Evolutionary conservation across 208 protist genomes (phyloP).

Genomic region (Tetramitus jugosus): DNA sequence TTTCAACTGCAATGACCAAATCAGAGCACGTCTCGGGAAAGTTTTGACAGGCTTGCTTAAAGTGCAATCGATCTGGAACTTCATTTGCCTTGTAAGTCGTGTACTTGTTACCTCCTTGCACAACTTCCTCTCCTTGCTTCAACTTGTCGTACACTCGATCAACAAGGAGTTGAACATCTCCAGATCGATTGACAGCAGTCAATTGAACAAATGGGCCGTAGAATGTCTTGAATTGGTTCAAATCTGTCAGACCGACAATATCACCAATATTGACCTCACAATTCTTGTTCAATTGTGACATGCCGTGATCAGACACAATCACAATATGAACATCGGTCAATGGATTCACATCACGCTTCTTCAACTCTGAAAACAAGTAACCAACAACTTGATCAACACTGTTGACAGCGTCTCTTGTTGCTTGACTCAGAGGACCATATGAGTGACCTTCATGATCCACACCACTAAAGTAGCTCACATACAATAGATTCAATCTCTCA

Average conservation of each 20-base stretch:
- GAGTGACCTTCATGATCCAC: neutral
- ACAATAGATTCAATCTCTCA: neutral
- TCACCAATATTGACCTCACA: neutral
- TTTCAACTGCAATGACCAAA: neutral
- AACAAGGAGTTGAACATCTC: too few relatives aligned
- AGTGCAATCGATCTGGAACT: neutral
- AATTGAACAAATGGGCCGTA: constrained; percentile 10
- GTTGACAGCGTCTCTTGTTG: neutral
- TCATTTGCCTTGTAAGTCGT: neutral
- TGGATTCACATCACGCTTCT: neutral
- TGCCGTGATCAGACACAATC: constrained; percentile 13
- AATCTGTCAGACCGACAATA: neutral
- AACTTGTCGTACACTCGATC: neutral
- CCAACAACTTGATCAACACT: neutral
- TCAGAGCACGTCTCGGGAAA: too few relatives aligned
- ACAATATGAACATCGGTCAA: neutral
- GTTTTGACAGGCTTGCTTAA: neutral
- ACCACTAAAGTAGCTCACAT: constrained; percentile 1
- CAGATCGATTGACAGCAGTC: neutral
- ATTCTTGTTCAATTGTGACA: neutral
- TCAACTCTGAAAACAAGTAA: neutral
- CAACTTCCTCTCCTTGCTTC: too few relatives aligned
- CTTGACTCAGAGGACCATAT: neutral
- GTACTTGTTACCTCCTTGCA: neutral
- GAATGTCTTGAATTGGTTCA: too few relatives aligned